Percentiles rank a stretch among this genome's conserved stretches.
Conservation (phyloP, 805 yeast species). For the Brettanomyces sp. region DNA sequence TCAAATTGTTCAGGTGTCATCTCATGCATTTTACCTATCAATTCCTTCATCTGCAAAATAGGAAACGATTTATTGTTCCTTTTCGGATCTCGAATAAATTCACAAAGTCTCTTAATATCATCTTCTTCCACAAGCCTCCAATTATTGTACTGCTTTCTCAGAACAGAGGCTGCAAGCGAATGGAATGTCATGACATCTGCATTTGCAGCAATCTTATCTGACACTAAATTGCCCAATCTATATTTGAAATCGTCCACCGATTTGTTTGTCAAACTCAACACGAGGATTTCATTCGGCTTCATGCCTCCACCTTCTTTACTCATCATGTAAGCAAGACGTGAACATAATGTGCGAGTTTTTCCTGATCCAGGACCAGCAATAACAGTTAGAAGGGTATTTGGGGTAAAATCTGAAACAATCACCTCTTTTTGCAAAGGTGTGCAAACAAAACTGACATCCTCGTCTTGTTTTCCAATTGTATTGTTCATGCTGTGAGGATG, state of each 20-base stretch:
- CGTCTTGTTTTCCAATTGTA: not conserved
- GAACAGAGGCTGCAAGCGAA: constrained; percentile 43
- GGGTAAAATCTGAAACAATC: constrained; percentile 30
- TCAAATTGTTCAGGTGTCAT: constrained; percentile 4
- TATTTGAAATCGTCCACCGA: constrained; percentile 42
- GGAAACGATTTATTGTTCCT: not conserved
- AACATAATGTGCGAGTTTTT: constrained; percentile 51
- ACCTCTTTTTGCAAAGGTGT: constrained; percentile 40
- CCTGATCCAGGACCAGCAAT: constrained; percentile 74
- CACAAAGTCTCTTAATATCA: constrained; percentile 12
- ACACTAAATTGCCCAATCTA: constrained; percentile 25
- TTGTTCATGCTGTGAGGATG: too few relatives aligned
- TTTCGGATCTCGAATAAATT: constrained; percentile 1
- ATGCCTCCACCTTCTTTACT: constrained; percentile 22
- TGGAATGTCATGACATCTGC: constrained; percentile 54
- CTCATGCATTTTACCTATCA: constrained; percentile 9
- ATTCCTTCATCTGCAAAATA: constrained; percentile 6
- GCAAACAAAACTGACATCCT: constrained; percentile 13
- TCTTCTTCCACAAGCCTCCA: constrained; percentile 43
- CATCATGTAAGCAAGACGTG: constrained; percentile 42
- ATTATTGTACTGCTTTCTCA: constrained; percentile 27
- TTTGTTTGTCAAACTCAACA: constrained; percentile 60
- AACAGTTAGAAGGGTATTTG: constrained; percentile 36
- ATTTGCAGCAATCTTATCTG: constrained; percentile 22
- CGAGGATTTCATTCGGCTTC: constrained; percentile 46